Conservation (phyloP, 202 grass and related monocot genomes). For the Brachypodium distachyon region DNA sequence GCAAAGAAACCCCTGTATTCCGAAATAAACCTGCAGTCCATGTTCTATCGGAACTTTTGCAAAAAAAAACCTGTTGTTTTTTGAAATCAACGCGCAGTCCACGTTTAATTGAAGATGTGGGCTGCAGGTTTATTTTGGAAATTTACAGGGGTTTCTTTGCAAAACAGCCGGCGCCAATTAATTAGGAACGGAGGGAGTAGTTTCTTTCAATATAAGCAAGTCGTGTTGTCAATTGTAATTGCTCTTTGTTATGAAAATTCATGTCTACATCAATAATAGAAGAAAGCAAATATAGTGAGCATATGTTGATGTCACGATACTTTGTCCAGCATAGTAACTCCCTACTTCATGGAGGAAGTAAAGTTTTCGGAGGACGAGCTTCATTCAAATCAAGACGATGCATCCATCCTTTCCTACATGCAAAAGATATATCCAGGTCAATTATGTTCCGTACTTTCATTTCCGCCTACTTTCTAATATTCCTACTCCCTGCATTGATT, state of each 20-base stretch:
- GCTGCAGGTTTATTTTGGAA: too few species aligned
- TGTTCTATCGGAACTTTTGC: too few species aligned
- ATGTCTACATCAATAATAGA: neutral
- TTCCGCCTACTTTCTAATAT: neutral
- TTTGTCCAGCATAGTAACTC: constrained; percentile 65
- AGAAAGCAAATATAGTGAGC: constrained; percentile 1
- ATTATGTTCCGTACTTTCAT: neutral
- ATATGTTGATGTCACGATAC: constrained; percentile 2
- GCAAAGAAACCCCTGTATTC: too few species aligned
- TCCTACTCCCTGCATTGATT: neutral
- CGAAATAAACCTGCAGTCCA: too few species aligned
- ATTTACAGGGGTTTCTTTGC: too few species aligned
- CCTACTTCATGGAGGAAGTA: constrained; percentile 92
- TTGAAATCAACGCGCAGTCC: too few species aligned
- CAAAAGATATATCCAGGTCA: constrained; percentile 92
- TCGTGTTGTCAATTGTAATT: neutral
- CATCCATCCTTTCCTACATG: constrained; percentile 88
- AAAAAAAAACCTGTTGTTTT: too few species aligned
- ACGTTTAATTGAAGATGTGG: too few species aligned
- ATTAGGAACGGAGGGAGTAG: too few species aligned
- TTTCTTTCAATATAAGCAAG: neutral
- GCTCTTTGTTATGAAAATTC: constrained; percentile 5
- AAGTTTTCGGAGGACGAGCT: constrained; percentile 88
- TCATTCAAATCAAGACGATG: constrained; percentile 71
- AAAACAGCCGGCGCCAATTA: too few species aligned